Evolutionary conservation across 2,329 filamentous ascomycete genomes (phyloP), one percentile per base, ranked within the genome.

Genomic region (Diaporthe citri): DNA sequence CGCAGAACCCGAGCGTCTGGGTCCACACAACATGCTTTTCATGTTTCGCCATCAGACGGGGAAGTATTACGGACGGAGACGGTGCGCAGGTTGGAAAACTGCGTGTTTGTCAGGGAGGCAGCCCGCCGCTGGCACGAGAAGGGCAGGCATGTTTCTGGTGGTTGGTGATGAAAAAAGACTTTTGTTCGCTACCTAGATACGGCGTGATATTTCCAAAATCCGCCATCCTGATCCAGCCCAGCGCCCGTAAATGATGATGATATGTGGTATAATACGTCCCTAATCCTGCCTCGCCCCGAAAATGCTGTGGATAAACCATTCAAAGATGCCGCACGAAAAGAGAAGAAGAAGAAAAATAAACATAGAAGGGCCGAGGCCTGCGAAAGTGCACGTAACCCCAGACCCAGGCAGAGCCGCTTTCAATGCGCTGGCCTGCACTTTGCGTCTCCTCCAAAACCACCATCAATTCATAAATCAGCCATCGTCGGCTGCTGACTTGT

Each of bases 191-290:
- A 64, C 46, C 34, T 62, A 43, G 31, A 52, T 43, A 41, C 48
- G 34, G 64, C 64, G 46, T 67, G 64, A 51, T 34, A 39, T 67
- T 31, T 71, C 55, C 22, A 22, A 22, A 39, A 60, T 52, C 34
- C 41, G 43, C 56, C 46, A 31, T 60, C 70, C 70, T 55, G 22
- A 22, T 25, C 31, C 70, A 60, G 34, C 34, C 70, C 57, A 34
- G 46, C 70, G 57, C 70, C 60, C 46, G 60, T 55, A 56, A 62
- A 70, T 74, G 60, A 72, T 69, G 34, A 66, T 59, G 34, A 59
- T 34, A 48, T 71, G 62, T 76, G 75, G 73, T 76, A 76, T 76
- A 75, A 75, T 31, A 72, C 70, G 57, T 72, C 43, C 73, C 75
- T 25, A 20, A 17, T 59, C 73, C 73, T 41, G 22, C 71, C 66